Base-by-base conservation (phyloP, 495 filamentous ascomycete species). In the Poronia punctata region DNA sequence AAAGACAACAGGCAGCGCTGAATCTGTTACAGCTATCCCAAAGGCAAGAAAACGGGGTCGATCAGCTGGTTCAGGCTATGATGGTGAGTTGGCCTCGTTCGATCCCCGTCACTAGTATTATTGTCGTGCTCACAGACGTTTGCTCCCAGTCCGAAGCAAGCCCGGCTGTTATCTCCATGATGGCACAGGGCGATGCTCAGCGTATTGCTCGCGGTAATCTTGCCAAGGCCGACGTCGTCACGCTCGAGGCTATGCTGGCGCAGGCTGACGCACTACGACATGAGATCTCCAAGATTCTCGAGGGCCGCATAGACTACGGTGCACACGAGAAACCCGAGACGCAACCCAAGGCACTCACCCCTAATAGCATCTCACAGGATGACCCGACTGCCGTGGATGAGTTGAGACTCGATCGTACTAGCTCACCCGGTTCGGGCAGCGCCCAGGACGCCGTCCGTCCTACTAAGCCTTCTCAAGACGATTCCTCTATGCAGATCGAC, bases 1-100 rank as follows among this genome's bases (percentile, higher is more conserved):
- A 64, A 20, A 66, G 79, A 46, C 67, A 76, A 46, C 67, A 75
- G 50, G 68, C 71, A 18, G 79, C 74, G 1, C 61, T 79, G 30
- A 76, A 70, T 44, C 63, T 83, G n/a, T 59, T 67, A 4, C 62
- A 72, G 34, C 56, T 81, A 17, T 52, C 64, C 30, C 36, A 43
- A 21, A 35, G 40, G 25, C 57, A 55, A 1, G 40, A 43, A 8
- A 52, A 57, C 21, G 52, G 61, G 12, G 39, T 62, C 23, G 47
- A 60, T 12, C 49, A 60, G 19, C 55, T 74, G 16, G 46, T 65
- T 29, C 52, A 67, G 39, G 57, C 66, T 31, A 40, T 75, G 45
- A 45, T 73, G 24, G 68, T 71, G 58, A 41, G 68, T 65, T 25
- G 30, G n/a, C n/a, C n/a, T n/a, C n/a, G n/a, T n/a, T n/a, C n/a